Percentiles rank a stretch among this genome's conserved stretches.
Evolutionary conservation across 139 green algal species (phyloP).

Genomic region (Chlorella sp.): DNA sequence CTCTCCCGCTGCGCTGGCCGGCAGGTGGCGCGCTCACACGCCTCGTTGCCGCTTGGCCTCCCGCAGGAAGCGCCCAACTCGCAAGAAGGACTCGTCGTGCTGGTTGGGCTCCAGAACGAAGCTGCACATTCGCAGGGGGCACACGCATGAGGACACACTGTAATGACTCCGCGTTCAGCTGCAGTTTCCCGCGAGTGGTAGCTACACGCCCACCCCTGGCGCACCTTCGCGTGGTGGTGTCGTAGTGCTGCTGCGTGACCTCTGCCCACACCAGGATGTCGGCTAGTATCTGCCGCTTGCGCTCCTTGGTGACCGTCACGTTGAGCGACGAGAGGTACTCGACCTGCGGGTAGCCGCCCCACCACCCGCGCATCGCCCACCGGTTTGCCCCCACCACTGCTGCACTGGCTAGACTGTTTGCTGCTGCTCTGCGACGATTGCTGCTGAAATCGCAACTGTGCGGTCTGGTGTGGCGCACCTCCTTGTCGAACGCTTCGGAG

Average conservation of each 20-base stretch:
- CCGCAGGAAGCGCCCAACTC: conserved; percentile 30
- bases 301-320: conserved; percentile 12
- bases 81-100: conserved; percentile 34
- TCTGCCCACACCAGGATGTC: conserved; percentile 54
- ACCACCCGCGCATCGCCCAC: not conserved
- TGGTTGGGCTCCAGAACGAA: conserved; percentile 29
- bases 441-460: not conserved
- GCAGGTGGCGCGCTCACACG: not conserved
- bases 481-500: not conserved
- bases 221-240: conserved; percentile 24
- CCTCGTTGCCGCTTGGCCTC: conserved; percentile 24
- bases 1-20: too few species aligned
- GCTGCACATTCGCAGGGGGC: too few species aligned
- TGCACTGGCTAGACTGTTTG: not conserved
- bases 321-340: conserved; percentile 8
- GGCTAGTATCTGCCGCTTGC: conserved; percentile 40
- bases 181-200: too few species aligned
- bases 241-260: conserved; percentile 42
- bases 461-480: conserved; percentile 7
- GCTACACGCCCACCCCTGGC: too few species aligned
- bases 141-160: too few species aligned
- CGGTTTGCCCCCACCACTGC: not conserved
- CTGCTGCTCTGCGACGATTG: not conserved
- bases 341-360: not conserved
- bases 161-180: too few species aligned